Percentiles rank a stretch among this genome's conserved stretches.
phyloP scores from a whole-genome alignment of 768 basidiomycete species.

The Mycena rosella region DNA sequence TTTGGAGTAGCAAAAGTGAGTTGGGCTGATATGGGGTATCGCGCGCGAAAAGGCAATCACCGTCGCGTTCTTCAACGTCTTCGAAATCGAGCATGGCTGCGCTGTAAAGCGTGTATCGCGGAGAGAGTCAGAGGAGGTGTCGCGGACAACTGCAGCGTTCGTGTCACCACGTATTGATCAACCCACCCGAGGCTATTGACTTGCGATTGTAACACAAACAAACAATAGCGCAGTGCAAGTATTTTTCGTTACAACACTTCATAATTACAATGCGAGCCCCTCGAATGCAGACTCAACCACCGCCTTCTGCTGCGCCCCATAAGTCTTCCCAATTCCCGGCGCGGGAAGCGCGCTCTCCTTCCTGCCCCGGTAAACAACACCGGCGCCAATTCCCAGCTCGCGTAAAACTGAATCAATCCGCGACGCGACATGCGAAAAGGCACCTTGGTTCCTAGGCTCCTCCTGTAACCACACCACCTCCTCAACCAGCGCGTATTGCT shows the following conservation, averaged over 20 bases:
- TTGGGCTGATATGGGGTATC: background rate
- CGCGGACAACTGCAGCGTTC: slow-evolving; percentile 50
- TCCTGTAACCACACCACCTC: slow-evolving; percentile 84
- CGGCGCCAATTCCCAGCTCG: slow-evolving; percentile 45
- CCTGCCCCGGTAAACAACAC: slow-evolving; percentile 73
- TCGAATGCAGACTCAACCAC: slow-evolving; percentile 73
- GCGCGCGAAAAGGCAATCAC: slow-evolving; percentile 57
- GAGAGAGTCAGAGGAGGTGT: slow-evolving; percentile 50
- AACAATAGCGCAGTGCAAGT: no score
- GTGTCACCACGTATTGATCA: slow-evolving; percentile 33
- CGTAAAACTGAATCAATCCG: slow-evolving; percentile 68
- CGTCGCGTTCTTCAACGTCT: slow-evolving; percentile 97
- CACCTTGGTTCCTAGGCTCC: slow-evolving; percentile 90
- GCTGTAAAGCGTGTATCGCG: slow-evolving; percentile 40
- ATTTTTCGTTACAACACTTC: no score
- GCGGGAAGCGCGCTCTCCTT: slow-evolving; percentile 81
- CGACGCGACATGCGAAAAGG: slow-evolving; percentile 74
- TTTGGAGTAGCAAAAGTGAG: slow-evolving; percentile 45
- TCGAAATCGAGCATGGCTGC: slow-evolving; percentile 85
- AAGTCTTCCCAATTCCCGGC: slow-evolving; percentile 79
- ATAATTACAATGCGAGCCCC: slow-evolving; percentile 42
- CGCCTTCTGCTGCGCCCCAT: slow-evolving; percentile 72
- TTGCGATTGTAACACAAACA: background rate
- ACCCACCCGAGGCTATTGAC: background rate
- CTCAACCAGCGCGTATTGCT: slow-evolving; percentile 55